phyloP scores from a whole-genome alignment of 2,329 filamentous ascomycete species.

The Penicillium corylophilum region DNA sequence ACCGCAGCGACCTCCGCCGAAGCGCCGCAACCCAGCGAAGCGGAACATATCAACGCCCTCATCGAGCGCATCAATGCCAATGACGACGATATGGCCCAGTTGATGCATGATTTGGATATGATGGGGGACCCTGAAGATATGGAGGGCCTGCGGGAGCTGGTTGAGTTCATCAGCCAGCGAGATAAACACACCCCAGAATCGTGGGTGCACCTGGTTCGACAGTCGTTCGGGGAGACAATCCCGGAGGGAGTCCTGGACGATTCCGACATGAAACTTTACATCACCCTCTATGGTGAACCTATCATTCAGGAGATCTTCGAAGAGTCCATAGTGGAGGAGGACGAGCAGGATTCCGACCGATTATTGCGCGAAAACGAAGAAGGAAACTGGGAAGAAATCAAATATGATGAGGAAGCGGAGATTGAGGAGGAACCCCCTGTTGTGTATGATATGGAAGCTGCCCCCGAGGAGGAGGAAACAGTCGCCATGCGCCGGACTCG shows the following conservation, averaged over 20 bases:
- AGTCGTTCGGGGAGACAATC: slow-evolving; percentile 73
- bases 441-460: slow-evolving; percentile 33
- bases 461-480: slow-evolving; percentile 27
- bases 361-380: slow-evolving; percentile 41
- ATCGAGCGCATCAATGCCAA: slow-evolving; percentile 40
- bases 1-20: slow-evolving; percentile 17
- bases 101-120: slow-evolving; percentile 37
- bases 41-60: slow-evolving; percentile 35
- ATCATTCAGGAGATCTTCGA: slow-evolving; percentile 39
- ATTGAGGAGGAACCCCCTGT: slow-evolving; percentile 25
- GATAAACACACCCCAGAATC: slow-evolving; percentile 34
- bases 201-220: slow-evolving; percentile 66
- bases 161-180: slow-evolving; percentile 30
- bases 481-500: slow-evolving; percentile 34
- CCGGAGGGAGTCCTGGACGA: slow-evolving; percentile 68
- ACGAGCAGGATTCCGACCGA: slow-evolving; percentile 32
- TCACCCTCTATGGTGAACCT: slow-evolving; percentile 76
- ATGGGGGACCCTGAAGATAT: slow-evolving; percentile 30
- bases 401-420: slow-evolving; percentile 20
- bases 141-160: slow-evolving; percentile 29
- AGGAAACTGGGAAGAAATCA: slow-evolving; percentile 39
- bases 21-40: slow-evolving; percentile 19
- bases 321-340: slow-evolving; percentile 25
- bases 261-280: slow-evolving; percentile 73
- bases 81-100: slow-evolving; percentile 34